These are phyloP conservation scores for Basidiobolus meristosporus DNA, from an alignment of 371 early-diverging fungal species.

Conservation along the genomic window DNA sequence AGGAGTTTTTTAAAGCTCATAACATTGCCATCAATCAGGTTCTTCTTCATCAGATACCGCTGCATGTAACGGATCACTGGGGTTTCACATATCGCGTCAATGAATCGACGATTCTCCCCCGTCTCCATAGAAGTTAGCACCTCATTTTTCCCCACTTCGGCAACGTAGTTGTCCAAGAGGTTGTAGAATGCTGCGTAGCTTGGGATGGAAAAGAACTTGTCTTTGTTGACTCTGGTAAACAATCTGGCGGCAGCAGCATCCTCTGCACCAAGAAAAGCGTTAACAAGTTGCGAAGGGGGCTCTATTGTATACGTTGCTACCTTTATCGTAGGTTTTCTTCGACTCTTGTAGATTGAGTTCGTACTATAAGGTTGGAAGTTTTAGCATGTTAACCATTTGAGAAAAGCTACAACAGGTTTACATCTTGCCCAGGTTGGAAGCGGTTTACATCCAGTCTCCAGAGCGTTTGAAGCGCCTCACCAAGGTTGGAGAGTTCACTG, in stretches of 20 bases:
- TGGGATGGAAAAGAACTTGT: conserved; percentile 7
- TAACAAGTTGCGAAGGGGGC: background rate
- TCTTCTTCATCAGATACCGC: conserved; percentile 10
- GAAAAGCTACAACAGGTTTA: conserved; percentile 3
- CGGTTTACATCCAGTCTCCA: conserved; percentile 18
- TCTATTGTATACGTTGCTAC: background rate
- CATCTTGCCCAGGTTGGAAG: conserved; percentile 12
- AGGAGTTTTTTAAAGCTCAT: conserved; percentile 10
- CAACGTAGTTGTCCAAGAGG: conserved; percentile 19
- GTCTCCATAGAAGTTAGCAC: conserved; percentile 6
- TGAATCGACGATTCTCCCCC: conserved; percentile 13
- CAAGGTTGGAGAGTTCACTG: conserved; percentile 3
- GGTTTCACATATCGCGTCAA: conserved; percentile 12
- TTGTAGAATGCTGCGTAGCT: conserved; percentile 12
- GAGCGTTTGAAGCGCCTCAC: conserved; percentile 8
- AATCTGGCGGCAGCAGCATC: conserved; percentile 9
- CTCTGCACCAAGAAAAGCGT: background rate
- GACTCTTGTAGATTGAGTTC: conserved; percentile 1
- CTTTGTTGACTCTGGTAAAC: conserved; percentile 10
- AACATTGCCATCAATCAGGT: conserved; percentile 3
- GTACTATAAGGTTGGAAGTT: too few relatives aligned
- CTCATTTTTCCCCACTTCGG: conserved; percentile 14
- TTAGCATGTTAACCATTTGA: background rate
- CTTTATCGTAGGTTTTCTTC: background rate
- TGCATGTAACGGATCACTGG: conserved; percentile 10